Percentiles rank a stretch among this genome's conserved stretches.
These are phyloP conservation scores for Mycena indigotica DNA, from an alignment of 768 basidiomycete species.

Conservation along the genomic window DNA sequence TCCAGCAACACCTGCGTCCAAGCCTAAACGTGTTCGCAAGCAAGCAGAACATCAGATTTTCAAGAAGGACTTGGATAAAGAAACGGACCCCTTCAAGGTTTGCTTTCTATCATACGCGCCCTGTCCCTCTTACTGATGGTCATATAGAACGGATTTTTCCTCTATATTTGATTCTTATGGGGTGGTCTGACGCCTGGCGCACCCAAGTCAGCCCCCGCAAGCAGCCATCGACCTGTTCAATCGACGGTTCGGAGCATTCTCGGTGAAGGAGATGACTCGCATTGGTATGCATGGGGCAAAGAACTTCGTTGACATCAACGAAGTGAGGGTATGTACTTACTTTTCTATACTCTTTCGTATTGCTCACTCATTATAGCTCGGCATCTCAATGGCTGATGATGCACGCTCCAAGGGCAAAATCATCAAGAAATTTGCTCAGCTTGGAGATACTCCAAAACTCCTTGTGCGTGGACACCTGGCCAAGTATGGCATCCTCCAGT, in stretches of 20 bases:
- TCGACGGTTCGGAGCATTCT: slow-evolving; percentile 4
- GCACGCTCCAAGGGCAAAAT: no score
- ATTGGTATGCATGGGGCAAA: no score
- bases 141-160: neutral
- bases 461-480: slow-evolving; percentile 5
- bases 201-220: neutral
- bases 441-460: slow-evolving; percentile 9
- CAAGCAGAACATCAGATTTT: slow-evolving; percentile 12
- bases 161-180: slow-evolving; percentile 6
- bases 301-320: neutral
- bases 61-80: neutral
- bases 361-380: neutral
- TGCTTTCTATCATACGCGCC: neutral
- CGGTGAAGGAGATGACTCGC: slow-evolving; percentile 2
- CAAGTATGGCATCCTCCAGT: slow-evolving; percentile 5
- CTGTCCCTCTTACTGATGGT: neutral
- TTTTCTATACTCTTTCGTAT: no score
- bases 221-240: slow-evolving; percentile 1
- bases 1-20: neutral
- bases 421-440: neutral
- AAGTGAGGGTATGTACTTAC: slow-evolving; percentile 16
- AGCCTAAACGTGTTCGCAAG: neutral
- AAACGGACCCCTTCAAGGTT: slow-evolving; percentile 5
- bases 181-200: neutral
- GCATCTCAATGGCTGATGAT: neutral